phyloP scores from a whole-genome alignment of 768 basidiomycete species.

The Tremella yokohamensis region DNA sequence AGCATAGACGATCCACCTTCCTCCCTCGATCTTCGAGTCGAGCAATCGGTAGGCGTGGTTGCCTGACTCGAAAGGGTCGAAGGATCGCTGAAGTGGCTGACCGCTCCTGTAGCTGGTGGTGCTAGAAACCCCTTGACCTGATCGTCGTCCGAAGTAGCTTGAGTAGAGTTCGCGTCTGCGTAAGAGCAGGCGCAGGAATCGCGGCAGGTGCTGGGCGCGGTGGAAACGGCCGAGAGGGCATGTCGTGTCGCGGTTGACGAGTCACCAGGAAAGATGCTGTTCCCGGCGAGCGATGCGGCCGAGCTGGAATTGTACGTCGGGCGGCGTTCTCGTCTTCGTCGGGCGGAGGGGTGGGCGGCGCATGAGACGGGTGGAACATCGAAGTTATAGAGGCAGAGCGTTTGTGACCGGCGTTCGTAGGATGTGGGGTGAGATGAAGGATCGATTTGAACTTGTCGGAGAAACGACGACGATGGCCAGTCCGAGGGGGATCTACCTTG shows the following conservation, averaged over 20 bases:
- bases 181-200: too few relatives aligned
- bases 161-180: too few relatives aligned
- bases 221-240: slow-evolving; percentile 6
- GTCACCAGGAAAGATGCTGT: slow-evolving; percentile 24
- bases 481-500: slow-evolving; percentile 1
- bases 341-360: background rate
- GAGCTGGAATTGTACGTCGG: slow-evolving; percentile 5
- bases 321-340: slow-evolving; percentile 1
- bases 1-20: too few relatives aligned
- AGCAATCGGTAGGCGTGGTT: too few relatives aligned
- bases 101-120: background rate
- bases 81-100: slow-evolving; percentile 1
- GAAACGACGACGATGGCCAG: slow-evolving; percentile 15
- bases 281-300: slow-evolving; percentile 27
- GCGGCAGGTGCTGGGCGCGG: background rate
- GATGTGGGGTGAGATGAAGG: slow-evolving; percentile 5
- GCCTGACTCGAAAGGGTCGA: background rate
- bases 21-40: too few relatives aligned
- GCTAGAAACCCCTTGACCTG: too few relatives aligned
- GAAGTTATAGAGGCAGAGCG: background rate
- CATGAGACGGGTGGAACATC: background rate
- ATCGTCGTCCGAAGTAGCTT: too few relatives aligned
- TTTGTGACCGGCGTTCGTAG: background rate
- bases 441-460: slow-evolving; percentile 30
- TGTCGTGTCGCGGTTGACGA: slow-evolving; percentile 2